Conservation (phyloP, 2,329 filamentous ascomycete species). For the Fusarium torreyae region DNA sequence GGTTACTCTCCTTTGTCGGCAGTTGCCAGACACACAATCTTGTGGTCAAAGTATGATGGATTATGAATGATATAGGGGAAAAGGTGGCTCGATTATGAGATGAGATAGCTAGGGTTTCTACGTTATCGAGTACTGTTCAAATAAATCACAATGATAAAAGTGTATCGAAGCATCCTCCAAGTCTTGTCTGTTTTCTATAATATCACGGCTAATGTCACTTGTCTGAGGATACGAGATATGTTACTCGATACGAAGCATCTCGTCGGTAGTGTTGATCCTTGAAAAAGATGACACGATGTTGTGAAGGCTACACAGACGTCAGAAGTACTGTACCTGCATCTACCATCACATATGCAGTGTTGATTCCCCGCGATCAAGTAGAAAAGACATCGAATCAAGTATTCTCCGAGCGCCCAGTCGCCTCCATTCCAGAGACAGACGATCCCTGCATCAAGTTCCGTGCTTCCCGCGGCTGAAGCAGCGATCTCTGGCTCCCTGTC, state of each 20-base stretch:
- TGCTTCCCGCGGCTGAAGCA: conserved; percentile 28
- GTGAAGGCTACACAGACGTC: conserved; percentile 3
- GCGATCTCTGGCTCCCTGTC: conserved; percentile 22
- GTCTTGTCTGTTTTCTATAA: not conserved
- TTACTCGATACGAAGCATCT: conserved; percentile 4
- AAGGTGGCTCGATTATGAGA: conserved; percentile 21
- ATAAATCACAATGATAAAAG: conserved; percentile 24
- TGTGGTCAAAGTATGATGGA: conserved; percentile 22
- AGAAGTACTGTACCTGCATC: not conserved
- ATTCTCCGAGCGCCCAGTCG: not conserved
- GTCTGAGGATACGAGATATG: not conserved
- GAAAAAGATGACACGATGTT: not conserved
- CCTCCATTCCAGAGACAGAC: conserved; percentile 1
- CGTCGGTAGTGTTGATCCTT: conserved; percentile 8
- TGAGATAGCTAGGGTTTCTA: conserved; percentile 6
- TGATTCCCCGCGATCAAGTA: not conserved
- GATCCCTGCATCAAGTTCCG: conserved; percentile 9
- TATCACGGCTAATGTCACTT: conserved; percentile 9
- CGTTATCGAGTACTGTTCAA: conserved; percentile 10
- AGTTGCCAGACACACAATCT: conserved; percentile 5
- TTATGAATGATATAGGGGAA: conserved; percentile 35
- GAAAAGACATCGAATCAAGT: conserved; percentile 1
- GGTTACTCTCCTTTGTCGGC: conserved; percentile 16
- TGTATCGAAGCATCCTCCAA: not conserved
- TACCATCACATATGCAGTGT: not conserved